Percentiles rank a stretch among this genome's conserved stretches.
Conservation (phyloP, 2,329 filamentous ascomycete genomes). For the Ascosphaera pollenicola region DNA sequence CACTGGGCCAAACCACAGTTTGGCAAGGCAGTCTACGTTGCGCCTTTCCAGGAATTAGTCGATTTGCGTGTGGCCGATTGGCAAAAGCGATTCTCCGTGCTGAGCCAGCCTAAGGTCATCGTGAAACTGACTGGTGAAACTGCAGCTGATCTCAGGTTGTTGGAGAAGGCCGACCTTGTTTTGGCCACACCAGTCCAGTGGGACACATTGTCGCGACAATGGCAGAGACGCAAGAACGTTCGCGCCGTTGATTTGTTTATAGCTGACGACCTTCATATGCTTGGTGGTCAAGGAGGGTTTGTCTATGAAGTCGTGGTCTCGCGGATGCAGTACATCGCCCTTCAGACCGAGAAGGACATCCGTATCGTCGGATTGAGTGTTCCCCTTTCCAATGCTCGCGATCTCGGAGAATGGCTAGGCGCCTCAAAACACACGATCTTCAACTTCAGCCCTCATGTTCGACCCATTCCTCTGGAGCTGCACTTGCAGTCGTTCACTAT, state of each 20-base stretch:
- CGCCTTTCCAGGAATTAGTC: slow-evolving; percentile 83
- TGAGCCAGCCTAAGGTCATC: slow-evolving; percentile 70
- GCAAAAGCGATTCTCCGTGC: slow-evolving; percentile 48
- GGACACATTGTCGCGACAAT: slow-evolving; percentile 89
- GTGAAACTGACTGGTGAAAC: slow-evolving; percentile 89
- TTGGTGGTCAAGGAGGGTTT: slow-evolving; percentile 69
- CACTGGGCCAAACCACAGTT: slow-evolving; percentile 57
- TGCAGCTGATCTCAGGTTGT: slow-evolving; percentile 66
- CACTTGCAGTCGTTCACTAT: slow-evolving; percentile 92
- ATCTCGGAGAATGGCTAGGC: slow-evolving; percentile 94
- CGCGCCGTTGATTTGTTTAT: slow-evolving; percentile 80
- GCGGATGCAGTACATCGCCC: slow-evolving; percentile 87
- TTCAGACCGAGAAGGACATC: slow-evolving; percentile 64
- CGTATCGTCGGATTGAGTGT: slow-evolving; percentile 80
- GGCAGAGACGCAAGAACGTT: slow-evolving; percentile 91
- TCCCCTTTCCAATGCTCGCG: slow-evolving; percentile 75
- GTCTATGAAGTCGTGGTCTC: slow-evolving; percentile 95
- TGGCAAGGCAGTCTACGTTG: slow-evolving; percentile 77
- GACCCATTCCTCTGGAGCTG: slow-evolving; percentile 73
- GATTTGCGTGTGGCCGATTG: slow-evolving; percentile 67
- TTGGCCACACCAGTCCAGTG: slow-evolving; percentile 85
- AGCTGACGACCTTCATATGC: slow-evolving; percentile 82
- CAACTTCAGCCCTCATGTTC: slow-evolving; percentile 88
- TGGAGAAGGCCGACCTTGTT: slow-evolving; percentile 73
- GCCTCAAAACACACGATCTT: slow-evolving; percentile 96